Base-by-base conservation (phyloP, 768 basidiomycete genomes). In the Lactarius akahatsu region DNA sequence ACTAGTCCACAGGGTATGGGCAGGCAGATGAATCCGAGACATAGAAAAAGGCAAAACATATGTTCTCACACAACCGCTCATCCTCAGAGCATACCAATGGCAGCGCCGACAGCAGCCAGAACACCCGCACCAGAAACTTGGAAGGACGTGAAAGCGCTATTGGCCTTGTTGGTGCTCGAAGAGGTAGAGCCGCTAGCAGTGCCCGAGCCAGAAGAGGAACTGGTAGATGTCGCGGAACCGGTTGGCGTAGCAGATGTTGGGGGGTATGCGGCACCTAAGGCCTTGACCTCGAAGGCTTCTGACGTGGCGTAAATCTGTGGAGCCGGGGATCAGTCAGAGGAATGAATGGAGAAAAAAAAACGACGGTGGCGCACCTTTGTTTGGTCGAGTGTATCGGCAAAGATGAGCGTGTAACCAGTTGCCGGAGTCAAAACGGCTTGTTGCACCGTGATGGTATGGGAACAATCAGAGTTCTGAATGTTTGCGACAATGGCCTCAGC, bases 401-500 rank as follows among this genome's bases (percentile, higher is more conserved):
- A 72, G 65, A 75, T 74, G 73, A 90, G 62, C 56, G 76, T 80
- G 76, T 83, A 90, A 58, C 82, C 81, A 3, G 78, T 82, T 28
- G 77, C 75, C n/a, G 80, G 57, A 26, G 60, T 20, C 61, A 79
- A 78, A 71, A 70, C 72, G 45, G 80, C 76, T 74, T 82, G 80
- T 64, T 85, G 76, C 62, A 76, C 71, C 38, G 80, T 82, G 71
- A 90, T 78, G 26, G 74, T 72, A 71, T 80, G 77, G 10, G 87
- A 88, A 76, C 88, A 89, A 57, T 87, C 82, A 60, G 76, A 84
- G 76, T 86, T 86, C 63, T 82, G 70, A 66, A 86, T 73, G 59
- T 80, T 74, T 40, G 85, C 75, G 43, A 89, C 79, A 75, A 82
- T 74, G 47, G 85, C 80, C 18, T 77, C 66, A 30, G 85, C 78